Percentiles rank a stretch among this genome's conserved stretches.
Conservation (phyloP, 768 basidiomycete species). For the Naganishia vishniacii region DNA sequence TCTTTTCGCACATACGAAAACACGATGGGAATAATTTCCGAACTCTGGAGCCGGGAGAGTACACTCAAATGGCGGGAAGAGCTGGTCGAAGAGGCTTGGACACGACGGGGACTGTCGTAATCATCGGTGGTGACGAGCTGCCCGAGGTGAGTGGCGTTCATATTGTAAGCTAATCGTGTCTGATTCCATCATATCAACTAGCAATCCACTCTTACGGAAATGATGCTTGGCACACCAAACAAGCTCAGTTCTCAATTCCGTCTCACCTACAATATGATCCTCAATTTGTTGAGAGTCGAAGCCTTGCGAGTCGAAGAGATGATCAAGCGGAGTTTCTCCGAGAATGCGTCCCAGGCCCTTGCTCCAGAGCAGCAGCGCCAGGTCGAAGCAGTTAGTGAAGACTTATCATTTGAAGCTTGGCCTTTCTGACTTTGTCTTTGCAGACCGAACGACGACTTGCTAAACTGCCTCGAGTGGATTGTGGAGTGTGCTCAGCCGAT, state of each 20-base stretch:
- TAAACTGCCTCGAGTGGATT: slow-evolving; percentile 61
- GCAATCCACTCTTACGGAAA: slow-evolving; percentile 68
- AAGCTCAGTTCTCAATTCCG: slow-evolving; percentile 94
- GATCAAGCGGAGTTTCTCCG: slow-evolving; percentile 98
- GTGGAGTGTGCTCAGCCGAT: slow-evolving; percentile 63
- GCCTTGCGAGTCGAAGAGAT: slow-evolving; percentile 95
- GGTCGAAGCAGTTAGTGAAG: slow-evolving; percentile 64
- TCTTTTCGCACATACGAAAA: slow-evolving; percentile 89
- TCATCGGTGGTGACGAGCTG: slow-evolving; percentile 68
- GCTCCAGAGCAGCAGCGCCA: slow-evolving; percentile 88
- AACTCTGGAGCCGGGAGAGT: slow-evolving; percentile 56
- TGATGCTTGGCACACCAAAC: slow-evolving; percentile 91
- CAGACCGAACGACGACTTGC: slow-evolving; percentile 70
- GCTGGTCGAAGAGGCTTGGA: slow-evolving; percentile 95
- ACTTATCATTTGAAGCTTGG: not conserved
- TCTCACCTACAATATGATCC: slow-evolving; percentile 97
- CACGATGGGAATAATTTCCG: slow-evolving; percentile 87
- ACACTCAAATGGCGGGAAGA: slow-evolving; percentile 98
- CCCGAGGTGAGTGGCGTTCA: slow-evolving; percentile 64
- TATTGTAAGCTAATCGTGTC: not conserved
- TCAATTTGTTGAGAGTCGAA: slow-evolving; percentile 92
- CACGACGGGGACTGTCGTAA: slow-evolving; percentile 89
- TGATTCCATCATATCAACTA: too few species aligned
- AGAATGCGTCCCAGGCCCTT: slow-evolving; percentile 87
- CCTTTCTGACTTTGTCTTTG: not conserved